Conservation (phyloP, 805 yeast genomes). For the Teunomyces stri region DNA sequence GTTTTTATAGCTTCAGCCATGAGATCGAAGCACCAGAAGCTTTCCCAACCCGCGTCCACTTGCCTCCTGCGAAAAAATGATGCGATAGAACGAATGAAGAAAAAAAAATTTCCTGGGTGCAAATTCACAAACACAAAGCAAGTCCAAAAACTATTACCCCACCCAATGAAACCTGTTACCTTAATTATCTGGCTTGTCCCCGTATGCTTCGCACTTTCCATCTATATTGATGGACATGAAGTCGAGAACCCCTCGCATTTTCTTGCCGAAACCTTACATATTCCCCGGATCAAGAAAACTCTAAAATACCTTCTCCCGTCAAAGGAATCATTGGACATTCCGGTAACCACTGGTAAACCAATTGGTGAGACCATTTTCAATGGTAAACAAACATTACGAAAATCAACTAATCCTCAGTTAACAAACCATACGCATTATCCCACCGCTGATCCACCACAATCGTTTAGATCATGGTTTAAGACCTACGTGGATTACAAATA, state of each 20-base stretch:
- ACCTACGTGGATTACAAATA: conserved; percentile 18
- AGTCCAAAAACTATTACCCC: too few relatives aligned
- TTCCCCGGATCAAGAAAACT: background rate
- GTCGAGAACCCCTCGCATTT: background rate
- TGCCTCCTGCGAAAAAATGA: too few relatives aligned
- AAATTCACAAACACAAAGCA: background rate
- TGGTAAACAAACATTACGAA: background rate
- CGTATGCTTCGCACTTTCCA: background rate
- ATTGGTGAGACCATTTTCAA: background rate
- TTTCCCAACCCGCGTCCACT: too few relatives aligned
- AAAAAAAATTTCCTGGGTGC: background rate
- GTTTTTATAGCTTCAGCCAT: too few relatives aligned
- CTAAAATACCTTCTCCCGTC: background rate
- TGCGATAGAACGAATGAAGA: too few relatives aligned
- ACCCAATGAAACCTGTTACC: background rate
- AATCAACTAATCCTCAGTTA: too few relatives aligned
- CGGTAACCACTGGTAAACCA: background rate
- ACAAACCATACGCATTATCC: background rate
- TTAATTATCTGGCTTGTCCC: background rate
- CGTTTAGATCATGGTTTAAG: conserved; percentile 20
- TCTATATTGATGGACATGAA: background rate
- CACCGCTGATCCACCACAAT: background rate
- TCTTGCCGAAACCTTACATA: background rate
- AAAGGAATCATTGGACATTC: background rate
- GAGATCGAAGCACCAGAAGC: too few relatives aligned